These are phyloP conservation scores for Populus ilicifolia DNA, from an alignment of 345 rosid genomes.

Conservation along the genomic window DNA sequence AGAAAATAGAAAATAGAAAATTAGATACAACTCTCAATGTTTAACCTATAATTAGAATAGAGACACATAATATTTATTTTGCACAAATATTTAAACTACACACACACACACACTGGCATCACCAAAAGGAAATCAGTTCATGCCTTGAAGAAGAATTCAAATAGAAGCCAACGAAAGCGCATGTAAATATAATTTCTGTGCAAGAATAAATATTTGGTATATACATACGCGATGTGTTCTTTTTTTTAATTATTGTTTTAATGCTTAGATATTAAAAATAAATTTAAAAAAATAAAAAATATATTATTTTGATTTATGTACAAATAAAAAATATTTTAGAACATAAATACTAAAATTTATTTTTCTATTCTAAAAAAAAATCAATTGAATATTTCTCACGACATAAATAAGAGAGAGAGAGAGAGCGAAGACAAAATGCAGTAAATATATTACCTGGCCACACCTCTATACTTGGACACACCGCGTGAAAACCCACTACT, in stretches of 20 bases:
- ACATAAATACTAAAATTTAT: neutral
- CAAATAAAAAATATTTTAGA: too few relatives aligned
- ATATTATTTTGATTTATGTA: too few relatives aligned
- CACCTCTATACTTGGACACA: conserved; percentile 91
- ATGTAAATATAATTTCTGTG: too few relatives aligned
- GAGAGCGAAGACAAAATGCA: neutral
- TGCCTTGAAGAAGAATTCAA: neutral
- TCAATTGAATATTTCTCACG: neutral
- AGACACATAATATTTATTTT: neutral
- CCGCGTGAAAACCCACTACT: conserved; percentile 98
- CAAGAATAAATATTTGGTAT: too few relatives aligned
- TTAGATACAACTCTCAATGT: neutral
- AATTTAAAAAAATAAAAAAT: too few relatives aligned
- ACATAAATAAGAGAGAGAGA: neutral
- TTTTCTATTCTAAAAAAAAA: neutral
- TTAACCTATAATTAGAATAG: neutral
- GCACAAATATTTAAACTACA: too few relatives aligned
- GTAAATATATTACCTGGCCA: conserved; percentile 59
- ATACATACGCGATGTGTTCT: too few relatives aligned
- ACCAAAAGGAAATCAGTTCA: neutral
- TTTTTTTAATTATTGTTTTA: too few relatives aligned
- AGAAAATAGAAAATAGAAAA: neutral
- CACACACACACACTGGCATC: too few relatives aligned
- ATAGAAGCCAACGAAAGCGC: too few relatives aligned
- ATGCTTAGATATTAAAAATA: too few relatives aligned